Percentiles rank a stretch among this genome's conserved stretches.
Evolutionary conservation across 805 yeast species (phyloP).

Genomic region (Teunomyces pallodes): DNA sequence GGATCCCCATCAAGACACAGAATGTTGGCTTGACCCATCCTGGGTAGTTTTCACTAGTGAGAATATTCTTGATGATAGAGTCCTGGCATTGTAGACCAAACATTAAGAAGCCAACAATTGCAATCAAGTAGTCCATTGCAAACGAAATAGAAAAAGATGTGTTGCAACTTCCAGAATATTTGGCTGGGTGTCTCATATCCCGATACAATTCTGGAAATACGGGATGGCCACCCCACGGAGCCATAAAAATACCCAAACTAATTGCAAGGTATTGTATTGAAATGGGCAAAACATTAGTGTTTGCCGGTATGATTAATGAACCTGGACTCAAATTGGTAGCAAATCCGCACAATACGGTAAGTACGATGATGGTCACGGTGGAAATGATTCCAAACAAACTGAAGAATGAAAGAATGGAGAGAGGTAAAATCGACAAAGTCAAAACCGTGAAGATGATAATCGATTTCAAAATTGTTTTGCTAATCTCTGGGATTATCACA

Average conservation of each 20-base stretch:
- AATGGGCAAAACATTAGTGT: slow-evolving; percentile 66
- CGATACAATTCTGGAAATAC: slow-evolving; percentile 70
- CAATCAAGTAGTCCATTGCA: slow-evolving; percentile 61
- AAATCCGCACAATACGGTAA: slow-evolving; percentile 63
- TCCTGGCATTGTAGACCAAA: slow-evolving; percentile 49
- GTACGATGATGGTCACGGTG: slow-evolving; percentile 60
- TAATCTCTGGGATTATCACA: slow-evolving; percentile 14
- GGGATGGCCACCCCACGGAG: slow-evolving; percentile 86
- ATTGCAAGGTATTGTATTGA: slow-evolving; percentile 51
- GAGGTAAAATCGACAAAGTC: slow-evolving; percentile 63
- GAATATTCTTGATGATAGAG: slow-evolving; percentile 50
- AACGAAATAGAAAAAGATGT: slow-evolving; percentile 61
- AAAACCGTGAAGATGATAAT: slow-evolving; percentile 39
- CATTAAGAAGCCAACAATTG: slow-evolving; percentile 62
- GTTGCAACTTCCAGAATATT: slow-evolving; percentile 51
- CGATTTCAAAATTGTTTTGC: slow-evolving; percentile 11
- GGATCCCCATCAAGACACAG: slow-evolving; percentile 69
- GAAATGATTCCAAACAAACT: slow-evolving; percentile 70
- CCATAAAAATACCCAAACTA: slow-evolving; percentile 66
- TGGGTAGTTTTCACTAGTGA: slow-evolving; percentile 49
- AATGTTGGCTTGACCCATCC: slow-evolving; percentile 46
- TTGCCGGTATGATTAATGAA: slow-evolving; percentile 61
- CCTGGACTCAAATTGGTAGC: slow-evolving; percentile 66
- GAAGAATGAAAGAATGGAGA: slow-evolving; percentile 66
- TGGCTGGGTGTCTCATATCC: slow-evolving; percentile 68